Evolutionary conservation across 176 grass and related monocot species (phyloP).

Genomic region (Elaeis guineensis): DNA sequence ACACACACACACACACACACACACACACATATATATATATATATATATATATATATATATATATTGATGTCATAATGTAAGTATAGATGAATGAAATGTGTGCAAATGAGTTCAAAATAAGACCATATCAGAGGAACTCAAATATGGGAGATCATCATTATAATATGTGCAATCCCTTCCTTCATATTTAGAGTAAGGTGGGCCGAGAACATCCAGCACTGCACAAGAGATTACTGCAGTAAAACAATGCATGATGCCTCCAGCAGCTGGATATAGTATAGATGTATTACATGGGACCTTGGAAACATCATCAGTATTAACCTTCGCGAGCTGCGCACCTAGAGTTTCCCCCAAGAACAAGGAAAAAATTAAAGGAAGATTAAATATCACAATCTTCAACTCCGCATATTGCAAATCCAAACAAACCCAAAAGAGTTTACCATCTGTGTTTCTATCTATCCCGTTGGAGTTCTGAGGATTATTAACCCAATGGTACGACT

Average conservation of each 20-base stretch:
- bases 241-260: conserved; percentile 82
- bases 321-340: conserved; percentile 58
- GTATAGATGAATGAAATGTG: not conserved
- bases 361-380: not conserved
- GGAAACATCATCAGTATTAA: conserved; percentile 52
- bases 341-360: not conserved
- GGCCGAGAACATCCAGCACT: conserved; percentile 70
- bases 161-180: conserved; percentile 74
- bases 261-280: conserved; percentile 67
- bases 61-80: not conserved
- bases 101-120: not conserved
- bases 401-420: not conserved
- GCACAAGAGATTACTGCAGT: conserved; percentile 73
- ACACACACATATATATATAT: too few species aligned
- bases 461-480: not conserved
- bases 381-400: not conserved
- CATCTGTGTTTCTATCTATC: not conserved
- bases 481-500: conserved; percentile 73
- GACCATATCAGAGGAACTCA: conserved; percentile 34
- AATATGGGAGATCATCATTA: conserved; percentile 30
- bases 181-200: conserved; percentile 40
- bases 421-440: not conserved
- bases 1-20: too few species aligned
- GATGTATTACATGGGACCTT: conserved; percentile 32
- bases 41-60: not conserved